Base-by-base conservation (phyloP, 1,284 basidiomycete genomes). In the Apiotrichum brassicae region DNA sequence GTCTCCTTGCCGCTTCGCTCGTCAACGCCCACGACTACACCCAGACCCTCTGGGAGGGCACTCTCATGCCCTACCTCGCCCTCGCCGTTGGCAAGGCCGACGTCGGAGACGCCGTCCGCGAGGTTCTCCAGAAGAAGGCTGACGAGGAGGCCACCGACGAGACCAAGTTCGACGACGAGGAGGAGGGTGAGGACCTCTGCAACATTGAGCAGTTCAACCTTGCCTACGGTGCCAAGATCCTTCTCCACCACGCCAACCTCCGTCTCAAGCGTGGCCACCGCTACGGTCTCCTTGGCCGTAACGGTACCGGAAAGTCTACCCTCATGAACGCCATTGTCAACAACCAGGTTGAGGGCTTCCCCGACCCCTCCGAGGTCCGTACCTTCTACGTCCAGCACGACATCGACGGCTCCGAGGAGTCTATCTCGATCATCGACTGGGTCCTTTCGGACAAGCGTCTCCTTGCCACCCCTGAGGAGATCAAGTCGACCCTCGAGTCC, bases 361-460 rank as follows among this genome's bases (percentile, higher is more conserved):
- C 93, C 20, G 91, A 88, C 33, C 53, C 63, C 56, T 48, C 89
- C 88, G 50, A 87, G 92, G 57, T 97, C 73, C 88, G 92, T 71
- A 97, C 92, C 60, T 95, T 94, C 83, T 95, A 95, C 78, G 93
- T 97, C 70, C 92, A 95, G 81, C 92, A 97, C 81, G 92, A 95
- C 74, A 94, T 97, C 65, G 93, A 97, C 68, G 92, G 93, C 53
- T 86, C 82, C 72, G 93, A 95, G 76, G 91, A 83, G 59, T 87
- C 91, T 26, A 95, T 87, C 56, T 85, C 90, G 45, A 85, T 97
- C 61, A 80, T 94, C 58, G 77, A 87, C 72, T 97, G 92, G 79
- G 92, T 95, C 64, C 70, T 89, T 57, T 71, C 77, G 53, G 92
- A 97, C 77, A 84, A 83, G 74, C 92, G 93, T 70, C 81, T 97